Evolutionary conservation across 495 filamentous ascomycete genomes (phyloP).

Genomic region (Venustampulla echinocandica): DNA sequence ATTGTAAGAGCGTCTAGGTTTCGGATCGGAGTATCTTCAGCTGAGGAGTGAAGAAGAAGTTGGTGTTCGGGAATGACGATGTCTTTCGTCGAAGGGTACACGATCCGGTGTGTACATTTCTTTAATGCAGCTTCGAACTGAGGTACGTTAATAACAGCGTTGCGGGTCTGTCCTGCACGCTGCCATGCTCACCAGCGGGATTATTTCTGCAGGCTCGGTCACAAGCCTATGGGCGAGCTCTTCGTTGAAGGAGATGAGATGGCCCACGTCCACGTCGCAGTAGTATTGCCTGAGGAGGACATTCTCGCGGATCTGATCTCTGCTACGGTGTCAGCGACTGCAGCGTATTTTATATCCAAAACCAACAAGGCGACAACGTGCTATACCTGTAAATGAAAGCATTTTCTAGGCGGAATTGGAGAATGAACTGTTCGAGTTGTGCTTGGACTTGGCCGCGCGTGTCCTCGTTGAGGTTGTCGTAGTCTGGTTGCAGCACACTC

Average conservation of each 20-base stretch:
- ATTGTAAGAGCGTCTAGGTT: slow-evolving; percentile 89
- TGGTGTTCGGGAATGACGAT: slow-evolving; percentile 81
- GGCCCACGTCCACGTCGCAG: slow-evolving; percentile 94
- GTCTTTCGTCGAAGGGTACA: slow-evolving; percentile 63
- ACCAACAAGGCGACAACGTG: too few species aligned
- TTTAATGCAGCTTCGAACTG: slow-evolving; percentile 89
- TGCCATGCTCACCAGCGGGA: slow-evolving; percentile 62
- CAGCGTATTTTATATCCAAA: neutral
- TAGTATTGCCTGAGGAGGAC: slow-evolving; percentile 90
- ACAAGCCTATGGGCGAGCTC: slow-evolving; percentile 87
- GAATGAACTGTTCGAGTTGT: slow-evolving; percentile 72
- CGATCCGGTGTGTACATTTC: slow-evolving; percentile 85
- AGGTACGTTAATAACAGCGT: neutral
- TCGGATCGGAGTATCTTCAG: slow-evolving; percentile 85
- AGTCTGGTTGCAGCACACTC: slow-evolving; percentile 63
- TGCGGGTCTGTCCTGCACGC: neutral
- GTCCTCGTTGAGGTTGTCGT: slow-evolving; percentile 45
- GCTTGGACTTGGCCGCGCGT: slow-evolving; percentile 48
- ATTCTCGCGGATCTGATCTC: slow-evolving; percentile 95
- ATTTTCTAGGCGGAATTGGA: slow-evolving; percentile 93
- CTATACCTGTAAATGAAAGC: slow-evolving; percentile 85
- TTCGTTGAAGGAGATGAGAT: slow-evolving; percentile 94
- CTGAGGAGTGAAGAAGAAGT: slow-evolving; percentile 87
- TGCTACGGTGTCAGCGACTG: slow-evolving; percentile 31
- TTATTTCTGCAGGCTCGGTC: slow-evolving; percentile 85